phyloP scores from a whole-genome alignment of 2,329 filamentous ascomycete species.

The Verticillium zaregamsianum region DNA sequence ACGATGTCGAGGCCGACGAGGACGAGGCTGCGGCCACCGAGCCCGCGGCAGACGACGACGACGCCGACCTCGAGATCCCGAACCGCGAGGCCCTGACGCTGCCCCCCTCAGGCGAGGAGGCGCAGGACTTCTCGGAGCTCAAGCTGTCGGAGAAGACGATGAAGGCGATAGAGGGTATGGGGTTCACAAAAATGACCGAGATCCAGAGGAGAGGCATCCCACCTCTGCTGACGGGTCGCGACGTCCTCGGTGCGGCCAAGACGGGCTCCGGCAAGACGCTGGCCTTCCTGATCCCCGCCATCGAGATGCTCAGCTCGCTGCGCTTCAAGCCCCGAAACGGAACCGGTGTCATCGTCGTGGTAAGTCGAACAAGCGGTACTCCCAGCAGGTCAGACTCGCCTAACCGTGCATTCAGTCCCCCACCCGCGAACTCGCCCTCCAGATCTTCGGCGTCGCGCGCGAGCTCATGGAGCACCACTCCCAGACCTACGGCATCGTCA shows the following conservation, averaged over 20 bases:
- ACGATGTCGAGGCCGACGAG: constrained; percentile 21
- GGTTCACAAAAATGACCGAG: constrained; percentile 91
- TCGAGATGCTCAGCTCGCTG: constrained; percentile 87
- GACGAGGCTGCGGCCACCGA: constrained; percentile 11
- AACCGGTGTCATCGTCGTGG: constrained; percentile 83
- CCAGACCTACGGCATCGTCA: constrained; percentile 93
- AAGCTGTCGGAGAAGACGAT: constrained; percentile 85
- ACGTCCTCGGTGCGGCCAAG: constrained; percentile 93
- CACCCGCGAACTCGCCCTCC: constrained; percentile 87
- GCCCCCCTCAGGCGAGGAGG: constrained; percentile 50
- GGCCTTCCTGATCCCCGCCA: constrained; percentile 87
- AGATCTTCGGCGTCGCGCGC: constrained; percentile 92
- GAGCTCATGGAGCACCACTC: constrained; percentile 92
- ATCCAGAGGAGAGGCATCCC: constrained; percentile 88
- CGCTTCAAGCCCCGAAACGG: constrained; percentile 94
- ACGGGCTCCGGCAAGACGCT: constrained; percentile 95
- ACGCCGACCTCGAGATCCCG: constrained; percentile 26
- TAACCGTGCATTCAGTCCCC: constrained; percentile 50
- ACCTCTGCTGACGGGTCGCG: constrained; percentile 80
- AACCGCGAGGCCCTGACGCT: constrained; percentile 43
- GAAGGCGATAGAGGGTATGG: constrained; percentile 85
- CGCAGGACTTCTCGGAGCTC: constrained; percentile 73
- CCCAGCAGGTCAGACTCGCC: not conserved
- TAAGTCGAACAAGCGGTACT: not conserved
- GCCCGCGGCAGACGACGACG: constrained; percentile 24